A percentile compares a stretch with the other conserved stretches of the same genome.
phyloP scores from a whole-genome alignment of 164 flowering plant genomes.

The Tinospora cordifolia region DNA sequence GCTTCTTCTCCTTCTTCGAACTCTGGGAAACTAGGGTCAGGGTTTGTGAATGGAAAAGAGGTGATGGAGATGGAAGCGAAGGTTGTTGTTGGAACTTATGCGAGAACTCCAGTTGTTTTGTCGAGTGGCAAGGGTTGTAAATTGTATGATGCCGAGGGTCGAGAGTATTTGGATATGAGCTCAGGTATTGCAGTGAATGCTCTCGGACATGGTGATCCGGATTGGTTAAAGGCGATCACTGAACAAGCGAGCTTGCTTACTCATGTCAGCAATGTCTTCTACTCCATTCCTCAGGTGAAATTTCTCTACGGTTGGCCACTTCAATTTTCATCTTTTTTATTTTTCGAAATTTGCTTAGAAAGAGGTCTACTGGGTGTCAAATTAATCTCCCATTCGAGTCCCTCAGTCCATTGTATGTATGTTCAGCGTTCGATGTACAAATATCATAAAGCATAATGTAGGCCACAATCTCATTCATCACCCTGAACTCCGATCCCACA shows the following conservation, averaged over 20 bases:
- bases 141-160: slow-evolving; percentile 71
- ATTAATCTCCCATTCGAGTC: no score
- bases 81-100: slow-evolving; percentile 67
- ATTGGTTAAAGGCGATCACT: slow-evolving; percentile 58
- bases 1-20: neutral
- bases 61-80: slow-evolving; percentile 57
- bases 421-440: no score
- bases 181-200: slow-evolving; percentile 91
- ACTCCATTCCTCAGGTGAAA: slow-evolving; percentile 68
- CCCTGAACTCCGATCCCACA: no score
- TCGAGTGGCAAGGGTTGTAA: slow-evolving; percentile 75
- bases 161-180: slow-evolving; percentile 74
- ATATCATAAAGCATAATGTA: no score
- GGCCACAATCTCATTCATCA: no score
- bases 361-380: no score
- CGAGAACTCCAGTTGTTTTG: slow-evolving; percentile 57
- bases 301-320: neutral
- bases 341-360: no score
- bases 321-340: no score
- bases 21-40: slow-evolving; percentile 14
- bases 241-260: slow-evolving; percentile 57
- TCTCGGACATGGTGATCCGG: slow-evolving; percentile 78
- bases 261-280: slow-evolving; percentile 73
- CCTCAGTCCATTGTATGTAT: no score
- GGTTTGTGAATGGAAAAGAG: slow-evolving; percentile 27